Evolutionary conservation across 371 early-diverging fungal genomes (phyloP).

Genomic region (Umbelopsis sp.): DNA sequence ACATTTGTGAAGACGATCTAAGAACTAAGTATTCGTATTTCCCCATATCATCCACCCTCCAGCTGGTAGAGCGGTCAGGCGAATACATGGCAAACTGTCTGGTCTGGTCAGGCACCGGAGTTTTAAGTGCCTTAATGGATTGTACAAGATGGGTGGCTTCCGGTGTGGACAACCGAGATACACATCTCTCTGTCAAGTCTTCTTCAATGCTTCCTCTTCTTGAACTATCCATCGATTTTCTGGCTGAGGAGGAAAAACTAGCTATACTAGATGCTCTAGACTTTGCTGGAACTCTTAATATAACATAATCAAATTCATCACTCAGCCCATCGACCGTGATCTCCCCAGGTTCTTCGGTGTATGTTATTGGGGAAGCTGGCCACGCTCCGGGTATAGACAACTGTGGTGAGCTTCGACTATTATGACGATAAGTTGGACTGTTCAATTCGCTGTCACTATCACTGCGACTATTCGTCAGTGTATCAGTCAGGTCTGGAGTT

Average conservation of each 20-base stretch:
- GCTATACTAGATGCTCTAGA: slow-evolving; percentile 4
- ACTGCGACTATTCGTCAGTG: slow-evolving; percentile 14
- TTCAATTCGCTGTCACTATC: slow-evolving; percentile 16
- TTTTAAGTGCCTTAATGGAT: slow-evolving; percentile 19
- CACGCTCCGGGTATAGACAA: slow-evolving; percentile 3
- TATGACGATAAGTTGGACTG: slow-evolving; percentile 12
- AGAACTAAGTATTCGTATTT: slow-evolving; percentile 15
- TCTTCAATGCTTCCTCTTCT: slow-evolving; percentile 11
- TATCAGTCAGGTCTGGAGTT: slow-evolving; percentile 13
- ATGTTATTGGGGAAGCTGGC: background rate
- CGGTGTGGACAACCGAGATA: slow-evolving; percentile 19
- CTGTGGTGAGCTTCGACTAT: slow-evolving; percentile 16
- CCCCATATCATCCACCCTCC: slow-evolving; percentile 14
- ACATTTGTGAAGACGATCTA: background rate
- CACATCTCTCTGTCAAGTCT: background rate
- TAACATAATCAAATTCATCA: slow-evolving; percentile 8
- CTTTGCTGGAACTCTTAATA: slow-evolving; percentile 6
- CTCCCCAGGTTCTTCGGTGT: slow-evolving; percentile 1
- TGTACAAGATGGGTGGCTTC: slow-evolving; percentile 18
- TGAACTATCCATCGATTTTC: background rate
- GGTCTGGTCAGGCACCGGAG: background rate
- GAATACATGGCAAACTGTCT: background rate
- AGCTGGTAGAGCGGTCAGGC: background rate
- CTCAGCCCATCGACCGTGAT: background rate
- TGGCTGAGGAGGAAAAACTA: background rate